Evolutionary conservation across 176 grass and related monocot genomes (phyloP), one percentile per base, ranked within the genome.

Genomic region (Avena eriantha): DNA sequence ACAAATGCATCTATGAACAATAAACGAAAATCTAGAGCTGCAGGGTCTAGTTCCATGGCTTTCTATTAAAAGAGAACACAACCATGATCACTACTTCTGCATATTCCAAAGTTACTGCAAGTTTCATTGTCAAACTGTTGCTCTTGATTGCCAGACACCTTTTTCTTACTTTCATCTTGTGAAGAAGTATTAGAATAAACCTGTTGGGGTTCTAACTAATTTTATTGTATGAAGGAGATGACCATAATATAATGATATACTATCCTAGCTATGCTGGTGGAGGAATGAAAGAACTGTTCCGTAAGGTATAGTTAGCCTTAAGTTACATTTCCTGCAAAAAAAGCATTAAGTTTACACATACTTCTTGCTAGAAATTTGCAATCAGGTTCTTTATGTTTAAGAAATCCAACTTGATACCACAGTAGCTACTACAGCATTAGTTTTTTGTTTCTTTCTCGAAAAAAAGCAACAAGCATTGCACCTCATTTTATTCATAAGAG

Each of bases 241-340:
- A 98, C 82, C 96, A 98, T 77, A 92, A 92, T 77, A 98, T 98
- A 88, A 98, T 95, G 93, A 94, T 98, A 89, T 98, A 98, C 65
- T 98, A 98, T 88, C 96, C 96, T 85, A 98, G 96, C 79, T 98
- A 90, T 83, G 93, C 96, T 91, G 96, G 96, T 86, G 96, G 96
- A 84, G 96, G 96, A 88, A 98, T 95, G 96, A 98, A 98, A 84
- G 92, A 94, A 84, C 85, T 98, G 75, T 98, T 98, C 70, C 84
- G 93, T 69, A 98, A 98, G 93, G 96, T 98, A 31, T 82, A 78
- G 41, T 70, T 86, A 54, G 24, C 21, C n/a, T 86, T 39, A 65
- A 73, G 3, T 80, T 57, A 66, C 26, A 66, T 33, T 66, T 66
- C 26, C 26, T 5, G 14, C 56, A n/a, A 31, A 66, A 65, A 66